These are phyloP conservation scores for Cytospora chrysosperma DNA, from an alignment of 2,329 filamentous ascomycete genomes.

Conservation along the genomic window DNA sequence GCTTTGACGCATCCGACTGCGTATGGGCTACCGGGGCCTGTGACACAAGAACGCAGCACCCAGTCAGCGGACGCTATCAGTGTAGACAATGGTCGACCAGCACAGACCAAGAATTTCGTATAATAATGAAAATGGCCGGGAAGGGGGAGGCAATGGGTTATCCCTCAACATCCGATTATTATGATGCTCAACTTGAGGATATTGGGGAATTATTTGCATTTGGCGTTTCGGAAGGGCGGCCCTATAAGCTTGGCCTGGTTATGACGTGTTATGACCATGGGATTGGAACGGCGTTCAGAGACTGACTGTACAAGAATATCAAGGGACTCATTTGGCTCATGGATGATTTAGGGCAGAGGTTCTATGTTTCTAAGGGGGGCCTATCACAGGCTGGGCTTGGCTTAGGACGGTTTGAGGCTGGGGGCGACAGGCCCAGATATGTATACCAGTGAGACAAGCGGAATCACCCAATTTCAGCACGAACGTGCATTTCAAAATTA, in stretches of 20 bases:
- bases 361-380: neutral
- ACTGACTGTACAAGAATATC: neutral
- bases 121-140: neutral
- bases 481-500: neutral
- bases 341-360: neutral
- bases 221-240: neutral
- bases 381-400: neutral
- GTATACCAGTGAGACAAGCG: neutral
- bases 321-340: neutral
- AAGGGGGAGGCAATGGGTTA: neutral
- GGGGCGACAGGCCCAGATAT: neutral
- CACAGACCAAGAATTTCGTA: conserved; percentile 8
- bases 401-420: neutral
- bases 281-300: neutral
- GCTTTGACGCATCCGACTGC: neutral
- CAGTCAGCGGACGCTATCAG: neutral
- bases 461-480: neutral
- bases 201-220: neutral
- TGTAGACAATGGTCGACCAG: neutral
- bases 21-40: conserved; percentile 10
- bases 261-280: neutral
- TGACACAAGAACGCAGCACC: neutral
- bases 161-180: neutral
- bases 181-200: neutral
- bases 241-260: neutral